phyloP scores from a whole-genome alignment of 345 rosid species.

The Hypericum perforatum region DNA sequence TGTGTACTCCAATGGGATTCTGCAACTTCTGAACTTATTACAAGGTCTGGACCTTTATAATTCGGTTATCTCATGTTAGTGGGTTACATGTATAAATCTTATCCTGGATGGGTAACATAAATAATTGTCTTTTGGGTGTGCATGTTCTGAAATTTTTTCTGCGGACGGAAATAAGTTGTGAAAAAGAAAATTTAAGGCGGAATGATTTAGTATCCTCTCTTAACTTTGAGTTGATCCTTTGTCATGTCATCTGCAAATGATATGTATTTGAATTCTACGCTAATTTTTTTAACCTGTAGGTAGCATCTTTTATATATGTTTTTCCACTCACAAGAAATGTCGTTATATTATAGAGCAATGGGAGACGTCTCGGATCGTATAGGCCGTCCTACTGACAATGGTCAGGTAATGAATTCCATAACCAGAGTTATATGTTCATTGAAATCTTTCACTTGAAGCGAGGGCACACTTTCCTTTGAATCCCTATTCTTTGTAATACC shows the following conservation, averaged over 20 bases:
- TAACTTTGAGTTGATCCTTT: too few relatives aligned
- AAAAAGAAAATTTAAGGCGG: too few relatives aligned
- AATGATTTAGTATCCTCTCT: too few relatives aligned
- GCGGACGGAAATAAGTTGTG: too few relatives aligned
- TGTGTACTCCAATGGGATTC: constrained; percentile 95
- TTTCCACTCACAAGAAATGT: constrained; percentile 1
- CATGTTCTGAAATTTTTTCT: too few relatives aligned
- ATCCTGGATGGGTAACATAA: too few relatives aligned
- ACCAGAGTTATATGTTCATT: neutral
- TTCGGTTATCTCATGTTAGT: too few relatives aligned
- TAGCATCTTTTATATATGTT: neutral
- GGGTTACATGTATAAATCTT: too few relatives aligned
- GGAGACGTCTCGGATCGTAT: constrained; percentile 95
- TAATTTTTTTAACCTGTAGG: too few relatives aligned
- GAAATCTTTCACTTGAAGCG: neutral
- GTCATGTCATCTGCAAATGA: too few relatives aligned
- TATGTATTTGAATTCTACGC: too few relatives aligned
- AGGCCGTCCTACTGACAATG: constrained; percentile 85
- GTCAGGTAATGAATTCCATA: constrained; percentile 46
- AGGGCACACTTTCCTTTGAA: neutral
- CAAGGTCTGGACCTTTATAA: constrained; percentile 38
- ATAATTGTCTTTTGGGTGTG: too few relatives aligned
- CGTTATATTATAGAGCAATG: constrained; percentile 55
- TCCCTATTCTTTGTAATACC: constrained; percentile 4
- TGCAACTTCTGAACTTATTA: constrained; percentile 70